phyloP scores from a whole-genome alignment of 257 asterid species.

The Anisodus tanguticus region DNA sequence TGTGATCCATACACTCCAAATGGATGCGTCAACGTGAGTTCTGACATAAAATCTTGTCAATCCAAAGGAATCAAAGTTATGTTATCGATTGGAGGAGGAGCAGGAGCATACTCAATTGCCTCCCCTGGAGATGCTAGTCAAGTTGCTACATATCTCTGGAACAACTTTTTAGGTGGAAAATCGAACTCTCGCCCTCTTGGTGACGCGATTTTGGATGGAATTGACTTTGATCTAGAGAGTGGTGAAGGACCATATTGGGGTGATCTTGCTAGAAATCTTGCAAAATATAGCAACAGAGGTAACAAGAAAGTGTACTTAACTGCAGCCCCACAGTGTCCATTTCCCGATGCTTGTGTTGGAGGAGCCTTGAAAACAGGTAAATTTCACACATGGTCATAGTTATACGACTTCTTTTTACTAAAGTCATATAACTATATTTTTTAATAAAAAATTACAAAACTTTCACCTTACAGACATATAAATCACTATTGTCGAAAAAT shows the following conservation, averaged over 20 bases:
- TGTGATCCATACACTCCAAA: constrained; percentile 49
- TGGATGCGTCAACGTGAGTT: constrained; percentile 44
- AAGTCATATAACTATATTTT: too few species aligned
- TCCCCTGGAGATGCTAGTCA: constrained; percentile 47
- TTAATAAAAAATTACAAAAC: too few species aligned
- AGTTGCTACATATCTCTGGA: constrained; percentile 53
- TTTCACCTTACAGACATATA: too few species aligned
- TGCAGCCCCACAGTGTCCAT: constrained; percentile 62
- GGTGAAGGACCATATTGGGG: constrained; percentile 54
- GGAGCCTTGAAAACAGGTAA: constrained; percentile 40
- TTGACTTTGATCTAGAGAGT: constrained; percentile 55
- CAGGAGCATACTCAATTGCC: constrained; percentile 46
- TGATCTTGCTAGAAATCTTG: constrained; percentile 44
- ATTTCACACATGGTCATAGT: too few species aligned
- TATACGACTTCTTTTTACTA: too few species aligned
- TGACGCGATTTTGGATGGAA: constrained; percentile 48
- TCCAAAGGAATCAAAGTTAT: constrained; percentile 48
- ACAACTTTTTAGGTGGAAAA: constrained; percentile 52
- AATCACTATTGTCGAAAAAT: too few species aligned
- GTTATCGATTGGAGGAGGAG: constrained; percentile 50
- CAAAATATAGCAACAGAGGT: constrained; percentile 41
- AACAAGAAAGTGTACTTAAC: constrained; percentile 55
- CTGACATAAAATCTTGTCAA: constrained; percentile 51
- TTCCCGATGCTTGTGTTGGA: constrained; percentile 54
- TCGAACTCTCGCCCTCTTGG: constrained; percentile 50